Conservation (phyloP, 169 alveolate genomes). For the Plasmodium gonderi region DNA sequence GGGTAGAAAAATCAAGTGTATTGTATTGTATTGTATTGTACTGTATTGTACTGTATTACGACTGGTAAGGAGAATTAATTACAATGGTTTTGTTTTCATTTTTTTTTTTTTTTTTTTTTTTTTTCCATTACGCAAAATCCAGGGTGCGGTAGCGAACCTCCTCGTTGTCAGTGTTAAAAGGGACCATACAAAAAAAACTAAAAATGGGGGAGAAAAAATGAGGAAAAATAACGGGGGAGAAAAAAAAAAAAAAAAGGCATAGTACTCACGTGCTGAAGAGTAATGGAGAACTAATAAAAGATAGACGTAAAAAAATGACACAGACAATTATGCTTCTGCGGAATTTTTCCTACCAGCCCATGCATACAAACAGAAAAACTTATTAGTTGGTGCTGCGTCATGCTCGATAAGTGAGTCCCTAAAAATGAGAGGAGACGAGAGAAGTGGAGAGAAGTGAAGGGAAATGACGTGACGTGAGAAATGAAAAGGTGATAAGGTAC, state of each 20-base stretch:
- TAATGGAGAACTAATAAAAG: neutral
- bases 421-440: neutral
- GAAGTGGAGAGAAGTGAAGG: neutral
- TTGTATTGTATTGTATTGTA: too few species aligned
- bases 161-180: slow-evolving; percentile 5
- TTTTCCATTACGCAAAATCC: slow-evolving; percentile 16
- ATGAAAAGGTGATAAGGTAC: too few species aligned
- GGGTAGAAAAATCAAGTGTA: neutral
- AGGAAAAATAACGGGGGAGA: neutral
- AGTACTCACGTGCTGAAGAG: neutral
- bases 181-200: slow-evolving; percentile 29
- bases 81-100: neutral
- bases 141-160: neutral
- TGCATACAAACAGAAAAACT: slow-evolving; percentile 19
- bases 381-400: slow-evolving; percentile 55
- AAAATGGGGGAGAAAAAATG: neutral
- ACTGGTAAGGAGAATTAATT: neutral
- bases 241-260: neutral
- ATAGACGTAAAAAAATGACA: neutral
- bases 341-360: neutral
- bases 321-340: neutral
- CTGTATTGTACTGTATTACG: neutral
- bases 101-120: neutral
- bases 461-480: neutral
- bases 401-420: slow-evolving; percentile 21